A percentile compares a stretch with the other conserved stretches of the same genome.
These are phyloP conservation scores for Seiridium unicorne DNA, from an alignment of 2,329 filamentous ascomycete species.

Conservation along the genomic window DNA sequence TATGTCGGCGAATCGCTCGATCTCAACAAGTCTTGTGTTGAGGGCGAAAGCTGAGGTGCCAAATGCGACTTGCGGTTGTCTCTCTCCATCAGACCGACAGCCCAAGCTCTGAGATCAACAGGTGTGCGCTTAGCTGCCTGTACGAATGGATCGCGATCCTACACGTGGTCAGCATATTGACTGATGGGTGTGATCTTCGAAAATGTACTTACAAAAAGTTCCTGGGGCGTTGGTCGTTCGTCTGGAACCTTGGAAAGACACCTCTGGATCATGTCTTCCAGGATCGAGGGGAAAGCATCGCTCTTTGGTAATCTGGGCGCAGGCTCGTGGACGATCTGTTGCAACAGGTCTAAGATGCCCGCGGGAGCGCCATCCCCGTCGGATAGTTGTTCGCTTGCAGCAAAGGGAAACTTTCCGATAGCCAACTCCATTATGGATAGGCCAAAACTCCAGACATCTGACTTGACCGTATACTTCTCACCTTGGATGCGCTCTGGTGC, in stretches of 20 bases:
- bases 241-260: slow-evolving; percentile 90
- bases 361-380: slow-evolving; percentile 82
- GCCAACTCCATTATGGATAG: slow-evolving; percentile 94
- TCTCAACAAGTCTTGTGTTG: slow-evolving; percentile 73
- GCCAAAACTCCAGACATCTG: slow-evolving; percentile 98
- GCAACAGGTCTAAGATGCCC: slow-evolving; percentile 91
- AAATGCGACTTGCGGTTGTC: slow-evolving; percentile 96
- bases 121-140: slow-evolving; percentile 96
- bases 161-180: slow-evolving; percentile 20
- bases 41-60: slow-evolving; percentile 74
- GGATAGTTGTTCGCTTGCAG: slow-evolving; percentile 65
- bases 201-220: slow-evolving; percentile 74
- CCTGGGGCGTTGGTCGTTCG: slow-evolving; percentile 84
- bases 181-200: background rate
- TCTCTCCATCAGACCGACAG: slow-evolving; percentile 87
- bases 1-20: slow-evolving; percentile 59
- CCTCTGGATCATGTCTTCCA: slow-evolving; percentile 97
- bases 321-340: slow-evolving; percentile 96
- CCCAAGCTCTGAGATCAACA: slow-evolving; percentile 91
- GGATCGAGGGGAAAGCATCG: slow-evolving; percentile 90
- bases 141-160: slow-evolving; percentile 93
- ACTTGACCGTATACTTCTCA: slow-evolving; percentile 95
- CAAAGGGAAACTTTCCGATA: slow-evolving; percentile 96
- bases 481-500: slow-evolving; percentile 97
- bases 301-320: slow-evolving; percentile 93